Evolutionary conservation across 2,329 filamentous ascomycete species (phyloP).

Genomic region (Didymella exigua): DNA sequence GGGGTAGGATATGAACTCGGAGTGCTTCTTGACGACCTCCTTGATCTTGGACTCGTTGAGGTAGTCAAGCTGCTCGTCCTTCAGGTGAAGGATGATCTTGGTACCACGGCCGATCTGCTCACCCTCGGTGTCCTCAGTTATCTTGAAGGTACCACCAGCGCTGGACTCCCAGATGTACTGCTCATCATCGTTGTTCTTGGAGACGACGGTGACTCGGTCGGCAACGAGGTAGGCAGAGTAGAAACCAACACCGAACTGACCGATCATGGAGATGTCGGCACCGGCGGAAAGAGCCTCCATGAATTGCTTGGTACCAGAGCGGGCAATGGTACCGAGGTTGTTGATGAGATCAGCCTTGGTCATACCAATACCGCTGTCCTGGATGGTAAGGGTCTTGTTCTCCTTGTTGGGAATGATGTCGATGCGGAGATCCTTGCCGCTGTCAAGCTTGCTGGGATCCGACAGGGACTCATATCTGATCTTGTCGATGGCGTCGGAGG

Average conservation of each 20-base stretch:
- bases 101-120: slow-evolving; percentile 91
- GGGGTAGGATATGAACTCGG: slow-evolving; percentile 99
- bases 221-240: slow-evolving; percentile 99
- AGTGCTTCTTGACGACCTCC: slow-evolving; percentile 99
- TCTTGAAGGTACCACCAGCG: slow-evolving; percentile 96
- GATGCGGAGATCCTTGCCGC: slow-evolving; percentile 96
- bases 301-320: slow-evolving; percentile 99
- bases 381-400: slow-evolving; percentile 96
- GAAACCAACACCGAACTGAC: slow-evolving; percentile 99
- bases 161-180: slow-evolving; percentile 99
- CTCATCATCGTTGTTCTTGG: slow-evolving; percentile 99
- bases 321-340: slow-evolving; percentile 99
- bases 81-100: slow-evolving; percentile 97
- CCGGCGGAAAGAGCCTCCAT: slow-evolving; percentile 99
- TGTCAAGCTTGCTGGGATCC: slow-evolving; percentile 95
- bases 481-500: slow-evolving; percentile 99
- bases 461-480: slow-evolving; percentile 98
- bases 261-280: slow-evolving; percentile 99
- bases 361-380: slow-evolving; percentile 99
- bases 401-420: slow-evolving; percentile 99
- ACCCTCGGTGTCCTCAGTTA: slow-evolving; percentile 86
- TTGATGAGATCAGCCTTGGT: slow-evolving; percentile 99
- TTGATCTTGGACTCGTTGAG: slow-evolving; percentile 99
- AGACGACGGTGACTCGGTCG: slow-evolving; percentile 92
- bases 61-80: slow-evolving; percentile 99